Percentiles rank a stretch among this genome's conserved stretches.
Evolutionary conservation across 2,329 filamentous ascomycete genomes (phyloP).

Genomic region (Colletotrichum sp.): DNA sequence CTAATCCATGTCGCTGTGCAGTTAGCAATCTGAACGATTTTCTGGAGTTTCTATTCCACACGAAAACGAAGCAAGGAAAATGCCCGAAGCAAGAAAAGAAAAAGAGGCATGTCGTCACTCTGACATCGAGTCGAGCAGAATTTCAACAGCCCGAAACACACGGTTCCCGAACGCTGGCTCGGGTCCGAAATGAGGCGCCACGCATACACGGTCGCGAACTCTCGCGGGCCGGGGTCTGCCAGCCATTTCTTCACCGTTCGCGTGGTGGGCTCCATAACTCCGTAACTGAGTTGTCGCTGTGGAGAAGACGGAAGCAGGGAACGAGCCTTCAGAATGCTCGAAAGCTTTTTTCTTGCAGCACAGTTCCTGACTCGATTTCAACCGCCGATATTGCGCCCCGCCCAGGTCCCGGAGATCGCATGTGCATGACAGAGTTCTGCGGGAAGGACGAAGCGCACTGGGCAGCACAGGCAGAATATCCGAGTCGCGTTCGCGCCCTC

Average conservation of each 20-base stretch:
- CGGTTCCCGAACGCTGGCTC: constrained; percentile 4
- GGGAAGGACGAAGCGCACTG: neutral
- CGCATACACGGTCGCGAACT: neutral
- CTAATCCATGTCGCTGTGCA: constrained; percentile 20
- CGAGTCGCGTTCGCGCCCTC: neutral
- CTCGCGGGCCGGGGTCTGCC: neutral
- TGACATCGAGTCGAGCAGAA: neutral
- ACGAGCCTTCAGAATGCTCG: neutral
- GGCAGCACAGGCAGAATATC: neutral
- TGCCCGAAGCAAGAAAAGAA: neutral
- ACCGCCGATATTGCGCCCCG: neutral
- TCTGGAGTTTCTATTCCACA: neutral
- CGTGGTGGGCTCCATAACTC: neutral
- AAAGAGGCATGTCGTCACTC: neutral
- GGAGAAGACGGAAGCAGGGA: neutral
- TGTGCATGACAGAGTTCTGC: neutral
- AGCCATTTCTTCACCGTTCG: neutral
- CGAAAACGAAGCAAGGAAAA: neutral
- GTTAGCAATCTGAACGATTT: constrained; percentile 4
- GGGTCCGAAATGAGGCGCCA: neutral
- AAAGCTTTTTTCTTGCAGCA: neutral
- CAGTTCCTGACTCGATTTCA: neutral
- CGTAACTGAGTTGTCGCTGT: neutral
- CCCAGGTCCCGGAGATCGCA: neutral
- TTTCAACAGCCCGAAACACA: neutral